phyloP scores from a whole-genome alignment of 441 rosid species.

The Populus hybrid region DNA sequence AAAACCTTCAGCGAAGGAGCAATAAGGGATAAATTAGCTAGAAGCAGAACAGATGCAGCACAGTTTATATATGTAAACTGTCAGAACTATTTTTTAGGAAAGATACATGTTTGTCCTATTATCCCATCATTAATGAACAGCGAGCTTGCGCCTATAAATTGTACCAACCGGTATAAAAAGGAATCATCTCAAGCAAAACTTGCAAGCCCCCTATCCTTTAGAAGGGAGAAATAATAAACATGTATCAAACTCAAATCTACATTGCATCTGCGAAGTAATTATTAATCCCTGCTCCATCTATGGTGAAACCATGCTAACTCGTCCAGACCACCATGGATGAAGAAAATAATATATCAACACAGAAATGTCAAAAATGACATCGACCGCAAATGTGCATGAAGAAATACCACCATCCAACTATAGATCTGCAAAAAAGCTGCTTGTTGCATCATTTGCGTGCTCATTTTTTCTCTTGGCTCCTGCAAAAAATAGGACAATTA shows the following conservation, averaged over 20 bases:
- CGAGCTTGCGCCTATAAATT: neutral
- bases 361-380: neutral
- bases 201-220: neutral
- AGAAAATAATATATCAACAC: too few species aligned
- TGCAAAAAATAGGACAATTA: conserved; percentile 23
- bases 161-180: neutral
- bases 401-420: conserved; percentile 27
- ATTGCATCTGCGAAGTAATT: neutral
- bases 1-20: neutral
- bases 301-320: neutral
- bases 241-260: neutral
- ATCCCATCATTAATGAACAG: neutral
- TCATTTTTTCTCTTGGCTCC: conserved; percentile 49
- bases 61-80: neutral
- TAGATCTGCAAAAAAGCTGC: conserved; percentile 58
- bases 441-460: conserved; percentile 25
- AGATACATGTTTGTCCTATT: neutral
- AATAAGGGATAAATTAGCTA: neutral
- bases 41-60: neutral
- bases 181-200: neutral
- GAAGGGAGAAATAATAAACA: neutral
- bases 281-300: neutral
- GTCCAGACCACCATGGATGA: neutral
- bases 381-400: neutral
- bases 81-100: neutral